Percentiles rank a stretch among this genome's conserved stretches.
phyloP scores from a whole-genome alignment of 805 yeast species.

The Ogataea methanolica region DNA sequence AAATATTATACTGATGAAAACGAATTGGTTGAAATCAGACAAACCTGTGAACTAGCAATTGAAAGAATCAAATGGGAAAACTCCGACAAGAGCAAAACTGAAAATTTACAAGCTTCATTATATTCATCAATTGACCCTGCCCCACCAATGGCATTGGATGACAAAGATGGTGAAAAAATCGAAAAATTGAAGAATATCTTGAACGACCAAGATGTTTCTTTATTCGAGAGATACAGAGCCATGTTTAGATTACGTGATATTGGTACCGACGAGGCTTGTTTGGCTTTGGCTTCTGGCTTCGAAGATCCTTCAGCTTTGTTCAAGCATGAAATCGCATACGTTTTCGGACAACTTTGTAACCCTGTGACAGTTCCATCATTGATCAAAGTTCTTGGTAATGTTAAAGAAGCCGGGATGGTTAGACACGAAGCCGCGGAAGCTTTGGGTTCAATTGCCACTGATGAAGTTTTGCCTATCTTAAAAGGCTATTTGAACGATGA shows the following conservation, averaged over 20 bases:
- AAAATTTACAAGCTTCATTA: constrained; percentile 67
- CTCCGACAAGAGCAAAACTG: constrained; percentile 59
- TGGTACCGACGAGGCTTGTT: constrained; percentile 88
- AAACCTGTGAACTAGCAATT: constrained; percentile 96
- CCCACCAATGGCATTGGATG: constrained; percentile 78
- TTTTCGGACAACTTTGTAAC: constrained; percentile 94
- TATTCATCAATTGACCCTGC: constrained; percentile 96
- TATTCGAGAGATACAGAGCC: constrained; percentile 94
- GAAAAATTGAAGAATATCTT: constrained; percentile 62
- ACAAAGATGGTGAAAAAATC: constrained; percentile 47
- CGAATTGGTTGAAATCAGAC: constrained; percentile 74
- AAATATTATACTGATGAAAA: constrained; percentile 69
- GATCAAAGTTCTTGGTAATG: constrained; percentile 72
- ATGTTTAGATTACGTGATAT: constrained; percentile 97
- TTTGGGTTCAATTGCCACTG: constrained; percentile 93
- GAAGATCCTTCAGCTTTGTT: constrained; percentile 88
- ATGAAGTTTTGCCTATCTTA: constrained; percentile 87
- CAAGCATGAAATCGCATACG: constrained; percentile 97
- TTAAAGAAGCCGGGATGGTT: constrained; percentile 92
- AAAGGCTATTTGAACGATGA: constrained; percentile 72
- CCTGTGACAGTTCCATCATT: constrained; percentile 89
- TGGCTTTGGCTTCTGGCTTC: constrained; percentile 88
- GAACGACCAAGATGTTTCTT: constrained; percentile 70
- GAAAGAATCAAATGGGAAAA: constrained; percentile 93
- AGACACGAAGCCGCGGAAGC: constrained; percentile 99